Percentiles rank a stretch among this genome's conserved stretches.
Evolutionary conservation across 1,284 basidiomycete species (phyloP).

Genomic region (Puccinia hordei): DNA sequence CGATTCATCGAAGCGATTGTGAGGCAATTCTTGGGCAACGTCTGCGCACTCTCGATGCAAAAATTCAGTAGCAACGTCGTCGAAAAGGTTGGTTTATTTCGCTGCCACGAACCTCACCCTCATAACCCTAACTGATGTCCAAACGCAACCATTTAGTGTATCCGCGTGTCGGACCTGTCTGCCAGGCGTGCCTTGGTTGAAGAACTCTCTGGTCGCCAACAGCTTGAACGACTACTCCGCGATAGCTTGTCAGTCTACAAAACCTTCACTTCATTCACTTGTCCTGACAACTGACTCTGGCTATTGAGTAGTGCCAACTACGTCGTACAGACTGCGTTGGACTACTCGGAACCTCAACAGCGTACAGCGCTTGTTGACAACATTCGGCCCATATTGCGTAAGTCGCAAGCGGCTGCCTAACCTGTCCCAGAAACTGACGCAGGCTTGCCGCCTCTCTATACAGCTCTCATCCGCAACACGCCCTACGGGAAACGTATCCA

Average conservation of each 20-base stretch:
- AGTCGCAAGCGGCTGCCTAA: background rate
- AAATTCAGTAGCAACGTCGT: conserved; percentile 97
- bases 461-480: conserved; percentile 82
- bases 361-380: conserved; percentile 81
- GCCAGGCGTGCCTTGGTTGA: conserved; percentile 93
- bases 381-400: conserved; percentile 89
- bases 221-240: conserved; percentile 90
- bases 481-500: conserved; percentile 97
- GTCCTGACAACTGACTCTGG: background rate
- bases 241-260: conserved; percentile 69
- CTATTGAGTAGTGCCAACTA: conserved; percentile 23
- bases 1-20: conserved; percentile 97
- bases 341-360: conserved; percentile 88
- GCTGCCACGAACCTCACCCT: conserved; percentile 50
- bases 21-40: conserved; percentile 95
- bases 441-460: background rate
- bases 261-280: conserved; percentile 39
- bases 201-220: conserved; percentile 89
- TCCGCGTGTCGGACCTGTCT: conserved; percentile 92
- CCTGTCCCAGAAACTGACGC: background rate
- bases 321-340: conserved; percentile 76
- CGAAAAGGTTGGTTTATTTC: conserved; percentile 68
- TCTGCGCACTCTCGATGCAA: conserved; percentile 95
- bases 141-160: conserved; percentile 68
- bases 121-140: background rate